phyloP scores from a whole-genome alignment of 202 grass and related monocot species.

The Bolboschoenoplectus hybrid region DNA sequence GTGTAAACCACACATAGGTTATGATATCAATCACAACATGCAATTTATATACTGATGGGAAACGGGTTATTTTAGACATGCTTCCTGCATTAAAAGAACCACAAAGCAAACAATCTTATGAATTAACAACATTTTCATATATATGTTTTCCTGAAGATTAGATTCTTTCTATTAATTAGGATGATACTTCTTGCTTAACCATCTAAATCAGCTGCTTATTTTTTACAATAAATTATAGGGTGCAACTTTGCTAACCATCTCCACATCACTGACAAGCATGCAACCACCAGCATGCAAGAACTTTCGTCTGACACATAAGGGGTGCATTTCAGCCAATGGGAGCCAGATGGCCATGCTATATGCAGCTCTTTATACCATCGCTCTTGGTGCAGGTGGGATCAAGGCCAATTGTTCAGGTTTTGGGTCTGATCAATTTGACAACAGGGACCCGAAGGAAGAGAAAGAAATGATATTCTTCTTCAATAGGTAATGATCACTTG shows the following conservation, averaged over 20 bases:
- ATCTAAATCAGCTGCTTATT: not conserved
- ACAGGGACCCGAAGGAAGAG: constrained; percentile 67
- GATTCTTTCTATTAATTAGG: not conserved
- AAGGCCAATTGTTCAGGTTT: constrained; percentile 97
- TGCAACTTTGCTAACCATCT: constrained; percentile 61
- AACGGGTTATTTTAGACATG: not conserved
- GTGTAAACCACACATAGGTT: not conserved
- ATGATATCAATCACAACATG: not conserved
- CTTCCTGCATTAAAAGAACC: not conserved
- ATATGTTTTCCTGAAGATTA: not conserved
- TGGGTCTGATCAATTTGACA: constrained; percentile 93
- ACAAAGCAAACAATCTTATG: not conserved
- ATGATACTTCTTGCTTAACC: constrained; percentile 10
- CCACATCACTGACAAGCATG: constrained; percentile 57
- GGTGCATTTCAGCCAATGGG: constrained; percentile 55
- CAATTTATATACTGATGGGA: not conserved
- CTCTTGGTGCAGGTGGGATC: constrained; percentile 65
- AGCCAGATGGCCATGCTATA: constrained; percentile 70
- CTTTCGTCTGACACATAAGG: constrained; percentile 33
- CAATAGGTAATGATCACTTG: constrained; percentile 48
- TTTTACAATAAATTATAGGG: constrained; percentile 45
- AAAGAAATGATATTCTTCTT: constrained; percentile 96
- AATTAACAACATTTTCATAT: not conserved
- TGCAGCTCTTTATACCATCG: constrained; percentile 71
- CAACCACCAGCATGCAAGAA: constrained; percentile 59